Evolutionary conservation across 129 eudicot genomes (phyloP).

Genomic region (Gnaphalium uliginosum): DNA sequence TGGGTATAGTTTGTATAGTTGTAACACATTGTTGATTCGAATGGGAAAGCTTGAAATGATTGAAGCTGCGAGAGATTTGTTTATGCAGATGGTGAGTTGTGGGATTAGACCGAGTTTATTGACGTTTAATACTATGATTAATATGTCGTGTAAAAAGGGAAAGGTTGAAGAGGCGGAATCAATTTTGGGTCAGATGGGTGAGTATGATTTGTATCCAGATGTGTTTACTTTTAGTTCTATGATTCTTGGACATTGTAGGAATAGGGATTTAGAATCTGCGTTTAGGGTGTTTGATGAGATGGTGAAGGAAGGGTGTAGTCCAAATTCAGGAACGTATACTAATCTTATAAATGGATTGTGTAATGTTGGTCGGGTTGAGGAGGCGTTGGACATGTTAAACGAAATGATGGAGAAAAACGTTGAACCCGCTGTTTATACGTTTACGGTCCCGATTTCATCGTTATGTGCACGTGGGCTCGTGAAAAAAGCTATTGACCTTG

Average conservation of each 20-base stretch:
- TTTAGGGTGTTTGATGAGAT: constrained; percentile 64
- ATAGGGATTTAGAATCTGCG: constrained; percentile 52
- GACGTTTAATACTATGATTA: constrained; percentile 77
- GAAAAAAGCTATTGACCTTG: constrained; percentile 65
- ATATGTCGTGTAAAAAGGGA: constrained; percentile 79
- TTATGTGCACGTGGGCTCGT: constrained; percentile 59
- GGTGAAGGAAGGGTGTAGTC: constrained; percentile 70
- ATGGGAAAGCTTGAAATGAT: constrained; percentile 76
- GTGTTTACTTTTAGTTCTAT: constrained; percentile 67
- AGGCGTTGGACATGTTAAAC: constrained; percentile 67
- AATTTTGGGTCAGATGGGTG: constrained; percentile 42
- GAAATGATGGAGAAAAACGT: constrained; percentile 74
- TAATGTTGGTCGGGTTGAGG: constrained; percentile 57
- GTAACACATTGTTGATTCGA: constrained; percentile 70
- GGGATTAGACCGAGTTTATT: constrained; percentile 67
- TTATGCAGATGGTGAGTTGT: constrained; percentile 39
- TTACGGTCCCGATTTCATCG: constrained; percentile 62
- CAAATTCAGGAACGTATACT: constrained; percentile 64
- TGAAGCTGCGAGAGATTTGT: constrained; percentile 52
- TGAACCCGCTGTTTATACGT: constrained; percentile 69
- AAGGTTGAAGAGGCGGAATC: constrained; percentile 66
- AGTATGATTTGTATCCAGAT: constrained; percentile 64
- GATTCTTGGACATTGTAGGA: constrained; percentile 88
- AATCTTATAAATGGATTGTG: constrained; percentile 82
- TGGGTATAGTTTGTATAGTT: constrained; percentile 56